Evolutionary conservation across 306 rosid genomes (phyloP).

Genomic region (Clitoria ternatea): DNA sequence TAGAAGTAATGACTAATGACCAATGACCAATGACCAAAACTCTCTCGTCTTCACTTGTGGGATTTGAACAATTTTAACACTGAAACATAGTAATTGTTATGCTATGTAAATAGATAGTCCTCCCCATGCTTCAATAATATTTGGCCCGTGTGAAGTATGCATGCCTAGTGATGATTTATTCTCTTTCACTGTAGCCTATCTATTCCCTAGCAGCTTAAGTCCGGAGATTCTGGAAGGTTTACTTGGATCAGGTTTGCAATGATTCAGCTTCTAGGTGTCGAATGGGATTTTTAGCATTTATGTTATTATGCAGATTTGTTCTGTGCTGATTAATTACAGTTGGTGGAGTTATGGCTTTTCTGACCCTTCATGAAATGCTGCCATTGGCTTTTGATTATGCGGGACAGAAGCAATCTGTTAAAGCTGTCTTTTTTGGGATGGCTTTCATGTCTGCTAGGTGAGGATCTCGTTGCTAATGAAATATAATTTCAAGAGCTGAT

Average conservation of each 20-base stretch:
- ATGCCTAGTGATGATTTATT: constrained; percentile 22
- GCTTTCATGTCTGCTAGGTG: constrained; percentile 98
- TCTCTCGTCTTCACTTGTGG: too few relatives aligned
- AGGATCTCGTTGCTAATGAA: constrained; percentile 24
- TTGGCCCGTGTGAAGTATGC: too few relatives aligned
- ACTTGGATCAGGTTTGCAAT: constrained; percentile 81
- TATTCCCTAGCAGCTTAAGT: constrained; percentile 85
- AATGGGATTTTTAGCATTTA: background rate
- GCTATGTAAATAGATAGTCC: too few relatives aligned
- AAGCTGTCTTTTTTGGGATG: constrained; percentile 94
- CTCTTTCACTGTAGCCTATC: constrained; percentile 57
- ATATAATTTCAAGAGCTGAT: constrained; percentile 8
- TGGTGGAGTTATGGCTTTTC: constrained; percentile 95
- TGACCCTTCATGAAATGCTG: constrained; percentile 94
- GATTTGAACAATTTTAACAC: too few relatives aligned
- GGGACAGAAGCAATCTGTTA: constrained; percentile 84
- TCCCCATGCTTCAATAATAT: too few relatives aligned
- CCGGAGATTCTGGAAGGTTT: constrained; percentile 95
- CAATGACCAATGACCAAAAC: too few relatives aligned
- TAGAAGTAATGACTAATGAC: background rate
- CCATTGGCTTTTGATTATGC: constrained; percentile 96
- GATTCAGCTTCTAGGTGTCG: constrained; percentile 1
- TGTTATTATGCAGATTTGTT: background rate
- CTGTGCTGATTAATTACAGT: constrained; percentile 40
- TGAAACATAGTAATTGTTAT: too few relatives aligned